Conservation (phyloP, 148 eudicot species). For the Oxyria digyna region DNA sequence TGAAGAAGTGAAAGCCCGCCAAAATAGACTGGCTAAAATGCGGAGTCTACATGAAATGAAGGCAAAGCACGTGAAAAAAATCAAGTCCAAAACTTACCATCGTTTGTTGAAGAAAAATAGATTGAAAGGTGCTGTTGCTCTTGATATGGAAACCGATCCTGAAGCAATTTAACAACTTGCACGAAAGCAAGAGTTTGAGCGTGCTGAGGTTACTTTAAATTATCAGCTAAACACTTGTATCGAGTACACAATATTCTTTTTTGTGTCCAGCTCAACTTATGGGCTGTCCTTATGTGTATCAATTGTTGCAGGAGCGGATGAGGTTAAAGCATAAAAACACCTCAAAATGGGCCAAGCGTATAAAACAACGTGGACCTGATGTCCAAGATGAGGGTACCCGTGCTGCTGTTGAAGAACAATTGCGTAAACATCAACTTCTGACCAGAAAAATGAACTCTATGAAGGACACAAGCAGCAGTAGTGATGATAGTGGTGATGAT, state of each 20-base stretch:
- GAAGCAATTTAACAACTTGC: slow-evolving; percentile 73
- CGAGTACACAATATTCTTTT: background rate
- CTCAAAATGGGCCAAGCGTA: slow-evolving; percentile 76
- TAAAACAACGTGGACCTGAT: slow-evolving; percentile 51
- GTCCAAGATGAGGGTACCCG: slow-evolving; percentile 90
- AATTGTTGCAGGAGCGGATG: slow-evolving; percentile 57
- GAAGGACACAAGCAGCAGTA: slow-evolving; percentile 55
- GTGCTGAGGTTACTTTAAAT: slow-evolving; percentile 51
- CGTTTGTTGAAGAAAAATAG: slow-evolving; percentile 71
- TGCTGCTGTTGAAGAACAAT: slow-evolving; percentile 80
- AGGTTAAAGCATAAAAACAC: slow-evolving; percentile 74
- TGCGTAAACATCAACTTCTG: slow-evolving; percentile 57
- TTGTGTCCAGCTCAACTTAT: background rate
- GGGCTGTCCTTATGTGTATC: background rate
- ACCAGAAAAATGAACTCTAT: slow-evolving; percentile 77
- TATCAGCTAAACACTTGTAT: background rate
- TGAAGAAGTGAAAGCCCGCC: slow-evolving; percentile 74
- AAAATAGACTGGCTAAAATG: slow-evolving; percentile 78
- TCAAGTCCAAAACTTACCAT: slow-evolving; percentile 83
- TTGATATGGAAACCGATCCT: slow-evolving; percentile 41
- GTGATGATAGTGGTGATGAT: slow-evolving; percentile 43
- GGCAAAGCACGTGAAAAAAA: slow-evolving; percentile 68
- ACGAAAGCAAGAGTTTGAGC: slow-evolving; percentile 69
- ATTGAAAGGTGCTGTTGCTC: slow-evolving; percentile 36
- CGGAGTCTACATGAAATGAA: slow-evolving; percentile 84